Base-by-base conservation (phyloP, 1,139 yeast species). In the Suhomyces atakaporum region DNA sequence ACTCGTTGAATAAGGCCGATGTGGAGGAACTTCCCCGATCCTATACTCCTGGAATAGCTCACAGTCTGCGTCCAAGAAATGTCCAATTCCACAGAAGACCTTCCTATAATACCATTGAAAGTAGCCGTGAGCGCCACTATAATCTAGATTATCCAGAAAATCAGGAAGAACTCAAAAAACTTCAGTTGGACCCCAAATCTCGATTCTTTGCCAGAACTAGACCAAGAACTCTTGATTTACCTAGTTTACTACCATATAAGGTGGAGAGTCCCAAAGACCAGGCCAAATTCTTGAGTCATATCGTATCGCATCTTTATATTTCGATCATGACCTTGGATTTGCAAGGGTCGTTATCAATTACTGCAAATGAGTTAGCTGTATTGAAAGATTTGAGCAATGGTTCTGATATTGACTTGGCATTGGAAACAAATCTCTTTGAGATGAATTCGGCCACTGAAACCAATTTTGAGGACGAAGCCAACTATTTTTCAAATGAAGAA, bases 271-370 rank as follows among this genome's bases (percentile, higher is more conserved):
- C 81, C 7, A 66, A 66, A 29, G 95, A 86, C 43, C 85, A 81
- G 42, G 84, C 88, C 12, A 76, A 75, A 40, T 90, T 88, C 51
- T 67, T 92, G 35, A 75, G 88, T 36, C 95, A 84, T 53, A 85
- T 92, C 22, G 73, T 89, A 22, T 75, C 84, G 3, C 89, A 88
- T 59, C 62, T 92, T 16, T 87, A 87, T 57, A 77, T 87, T 40
- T 88, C 96, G 9, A 75, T 88, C 39, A 73, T 79, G 46, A 80
- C 95, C 4, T 66, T 82, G 46, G 96, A 89, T 57, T 66, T 87
- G 15, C 84, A 81, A 51, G 95, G 96, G 1, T 66, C 79, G 8
- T 66, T 87, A 20, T 75, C 85, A 2, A 77, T 87, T 6, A 77
- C 84, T 12, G 80, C 86, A 9, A 77, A 75, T 41, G 87, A 81